Evolutionary conservation across 2,329 filamentous ascomycete species (phyloP).

Genomic region (Nothophaeocryptopus gaeumannii): DNA sequence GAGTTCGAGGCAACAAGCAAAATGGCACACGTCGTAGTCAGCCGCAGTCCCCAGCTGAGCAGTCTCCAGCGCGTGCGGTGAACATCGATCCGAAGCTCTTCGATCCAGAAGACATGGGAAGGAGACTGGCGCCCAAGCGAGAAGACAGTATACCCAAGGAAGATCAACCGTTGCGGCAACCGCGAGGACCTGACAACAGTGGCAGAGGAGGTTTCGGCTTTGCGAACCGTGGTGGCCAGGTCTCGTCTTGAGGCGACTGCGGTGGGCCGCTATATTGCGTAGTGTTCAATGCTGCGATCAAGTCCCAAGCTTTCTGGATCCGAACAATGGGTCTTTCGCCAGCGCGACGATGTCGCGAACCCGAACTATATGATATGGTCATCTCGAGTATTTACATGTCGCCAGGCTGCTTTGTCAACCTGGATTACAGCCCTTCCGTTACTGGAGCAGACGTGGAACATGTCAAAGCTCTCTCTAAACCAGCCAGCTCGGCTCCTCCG

Average conservation of each 20-base stretch:
- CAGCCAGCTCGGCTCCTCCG: too few relatives aligned
- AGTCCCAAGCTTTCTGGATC: not conserved
- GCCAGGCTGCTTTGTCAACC: too few relatives aligned
- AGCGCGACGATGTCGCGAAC: too few relatives aligned
- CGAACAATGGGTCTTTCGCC: too few relatives aligned
- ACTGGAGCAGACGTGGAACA: too few relatives aligned
- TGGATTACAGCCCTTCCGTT: too few relatives aligned
- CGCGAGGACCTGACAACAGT: slow-evolving; percentile 73
- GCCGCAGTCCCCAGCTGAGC: slow-evolving; percentile 36
- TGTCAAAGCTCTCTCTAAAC: too few relatives aligned
- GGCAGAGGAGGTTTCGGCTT: slow-evolving; percentile 79
- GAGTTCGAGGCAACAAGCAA: slow-evolving; percentile 21
- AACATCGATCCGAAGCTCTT: slow-evolving; percentile 62
- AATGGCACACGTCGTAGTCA: slow-evolving; percentile 39
- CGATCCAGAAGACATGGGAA: slow-evolving; percentile 67
- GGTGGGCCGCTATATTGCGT: not conserved
- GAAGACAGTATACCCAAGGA: slow-evolving; percentile 51
- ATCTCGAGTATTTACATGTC: too few relatives aligned
- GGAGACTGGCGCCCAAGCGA: slow-evolving; percentile 51
- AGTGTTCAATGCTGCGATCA: not conserved
- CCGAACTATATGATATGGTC: too few relatives aligned
- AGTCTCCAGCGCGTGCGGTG: slow-evolving; percentile 33
- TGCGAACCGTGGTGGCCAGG: slow-evolving; percentile 56
- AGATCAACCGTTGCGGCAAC: slow-evolving; percentile 68
- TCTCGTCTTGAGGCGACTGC: slow-evolving; percentile 2